Evolutionary conservation across 805 yeast genomes (phyloP).

Genomic region (Candida odintsovae): DNA sequence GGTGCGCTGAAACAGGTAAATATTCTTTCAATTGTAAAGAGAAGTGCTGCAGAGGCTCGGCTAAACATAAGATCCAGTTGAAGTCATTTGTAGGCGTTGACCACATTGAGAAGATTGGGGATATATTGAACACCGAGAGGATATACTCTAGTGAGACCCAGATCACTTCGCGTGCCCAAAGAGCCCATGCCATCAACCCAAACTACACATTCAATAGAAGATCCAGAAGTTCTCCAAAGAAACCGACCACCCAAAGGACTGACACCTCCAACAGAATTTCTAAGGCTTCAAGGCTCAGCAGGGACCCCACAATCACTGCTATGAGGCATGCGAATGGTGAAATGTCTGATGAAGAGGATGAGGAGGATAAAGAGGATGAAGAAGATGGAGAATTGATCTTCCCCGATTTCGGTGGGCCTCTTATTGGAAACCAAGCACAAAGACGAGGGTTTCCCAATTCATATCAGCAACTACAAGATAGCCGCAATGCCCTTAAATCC

Average conservation of each 20-base stretch:
- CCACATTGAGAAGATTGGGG: not conserved
- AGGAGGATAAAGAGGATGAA: no score
- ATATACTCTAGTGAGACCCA: not conserved
- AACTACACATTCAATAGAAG: not conserved
- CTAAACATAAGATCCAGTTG: not conserved
- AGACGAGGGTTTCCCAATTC: not conserved
- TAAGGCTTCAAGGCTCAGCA: no score
- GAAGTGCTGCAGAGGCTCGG: not conserved
- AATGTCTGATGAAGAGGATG: not conserved
- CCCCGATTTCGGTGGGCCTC: not conserved
- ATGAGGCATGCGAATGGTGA: not conserved
- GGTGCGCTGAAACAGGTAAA: not conserved
- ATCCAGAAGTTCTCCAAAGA: not conserved
- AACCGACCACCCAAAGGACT: not conserved
- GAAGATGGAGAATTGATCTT: not conserved
- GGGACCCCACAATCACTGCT: not conserved
- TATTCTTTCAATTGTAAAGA: not conserved
- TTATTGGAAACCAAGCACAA: not conserved
- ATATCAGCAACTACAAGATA: not conserved
- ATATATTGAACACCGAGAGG: not conserved
- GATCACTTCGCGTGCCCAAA: not conserved
- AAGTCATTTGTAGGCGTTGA: not conserved
- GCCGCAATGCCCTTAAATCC: not conserved
- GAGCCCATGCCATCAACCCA: not conserved
- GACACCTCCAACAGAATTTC: not conserved